A percentile compares a stretch with the other conserved stretches of the same genome.
Evolutionary conservation across 176 grass and related monocot species (phyloP).

Genomic region (Oryza longistaminata): DNA sequence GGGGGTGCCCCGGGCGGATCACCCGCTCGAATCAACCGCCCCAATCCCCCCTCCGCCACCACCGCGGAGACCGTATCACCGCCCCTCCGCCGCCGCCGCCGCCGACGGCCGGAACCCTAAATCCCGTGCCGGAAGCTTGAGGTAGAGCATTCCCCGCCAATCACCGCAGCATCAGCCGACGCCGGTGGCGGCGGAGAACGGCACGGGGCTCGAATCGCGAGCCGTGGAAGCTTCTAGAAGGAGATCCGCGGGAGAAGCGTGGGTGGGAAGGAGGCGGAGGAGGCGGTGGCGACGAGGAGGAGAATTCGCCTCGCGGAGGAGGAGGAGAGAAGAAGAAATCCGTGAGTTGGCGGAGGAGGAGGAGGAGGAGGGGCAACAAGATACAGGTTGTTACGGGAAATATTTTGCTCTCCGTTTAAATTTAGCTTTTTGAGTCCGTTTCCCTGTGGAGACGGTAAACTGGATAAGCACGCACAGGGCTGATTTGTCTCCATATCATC

Average conservation of each 20-base stretch:
- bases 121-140: constrained; percentile 67
- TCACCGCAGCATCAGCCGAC: background rate
- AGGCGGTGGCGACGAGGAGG: background rate
- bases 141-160: constrained; percentile 66
- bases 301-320: constrained; percentile 24
- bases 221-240: background rate
- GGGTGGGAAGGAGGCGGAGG: background rate
- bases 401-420: constrained; percentile 32
- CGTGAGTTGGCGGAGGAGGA: constrained; percentile 21
- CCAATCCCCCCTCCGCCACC: constrained; percentile 4
- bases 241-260: background rate
- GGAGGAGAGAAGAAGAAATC: constrained; percentile 12
- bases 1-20: constrained; percentile 17
- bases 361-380: constrained; percentile 7
- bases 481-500: background rate
- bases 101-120: constrained; percentile 44
- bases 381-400: constrained; percentile 36
- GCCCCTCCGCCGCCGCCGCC: constrained; percentile 15
- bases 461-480: constrained; percentile 1
- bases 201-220: background rate
- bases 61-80: constrained; percentile 9
- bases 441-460: constrained; percentile 35
- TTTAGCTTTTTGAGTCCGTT: constrained; percentile 31
- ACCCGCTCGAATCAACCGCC: constrained; percentile 31
- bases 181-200: background rate